Conservation (phyloP, 140 eudicot species). For the Anethum foeniculum region DNA sequence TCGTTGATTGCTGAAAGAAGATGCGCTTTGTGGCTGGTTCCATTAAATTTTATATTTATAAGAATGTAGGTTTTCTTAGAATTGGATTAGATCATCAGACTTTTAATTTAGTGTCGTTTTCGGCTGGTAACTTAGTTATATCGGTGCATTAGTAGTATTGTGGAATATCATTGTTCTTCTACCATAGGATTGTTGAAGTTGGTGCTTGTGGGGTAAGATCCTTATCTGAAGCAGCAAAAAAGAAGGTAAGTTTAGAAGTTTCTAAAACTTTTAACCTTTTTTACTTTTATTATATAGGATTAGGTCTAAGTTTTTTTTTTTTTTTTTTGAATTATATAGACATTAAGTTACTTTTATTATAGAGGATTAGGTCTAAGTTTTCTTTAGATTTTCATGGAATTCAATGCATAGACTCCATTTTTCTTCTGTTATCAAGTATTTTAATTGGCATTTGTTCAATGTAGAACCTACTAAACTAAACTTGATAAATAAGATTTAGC, state of each 20-base stretch:
- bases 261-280: not conserved
- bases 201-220: slow-evolving; percentile 99
- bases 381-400: no score
- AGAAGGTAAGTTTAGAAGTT: slow-evolving; percentile 48
- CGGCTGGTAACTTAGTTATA: not conserved
- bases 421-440: no score
- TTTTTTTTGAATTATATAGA: no score
- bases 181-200: slow-evolving; percentile 80
- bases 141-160: slow-evolving; percentile 5
- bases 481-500: no score
- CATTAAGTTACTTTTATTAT: no score
- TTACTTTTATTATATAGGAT: not conserved
- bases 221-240: slow-evolving; percentile 92
- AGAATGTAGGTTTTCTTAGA: not conserved
- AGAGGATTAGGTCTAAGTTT: no score
- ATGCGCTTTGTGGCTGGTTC: not conserved
- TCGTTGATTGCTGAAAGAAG: slow-evolving; percentile 4
- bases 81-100: not conserved
- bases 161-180: slow-evolving; percentile 5
- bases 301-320: not conserved
- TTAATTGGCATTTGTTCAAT: no score
- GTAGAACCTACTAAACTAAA: no score
- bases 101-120: not conserved
- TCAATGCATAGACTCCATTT: no score
- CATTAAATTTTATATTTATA: not conserved